phyloP scores from a whole-genome alignment of 2,329 filamentous ascomycete genomes.

The Beauveria brongniartii region DNA sequence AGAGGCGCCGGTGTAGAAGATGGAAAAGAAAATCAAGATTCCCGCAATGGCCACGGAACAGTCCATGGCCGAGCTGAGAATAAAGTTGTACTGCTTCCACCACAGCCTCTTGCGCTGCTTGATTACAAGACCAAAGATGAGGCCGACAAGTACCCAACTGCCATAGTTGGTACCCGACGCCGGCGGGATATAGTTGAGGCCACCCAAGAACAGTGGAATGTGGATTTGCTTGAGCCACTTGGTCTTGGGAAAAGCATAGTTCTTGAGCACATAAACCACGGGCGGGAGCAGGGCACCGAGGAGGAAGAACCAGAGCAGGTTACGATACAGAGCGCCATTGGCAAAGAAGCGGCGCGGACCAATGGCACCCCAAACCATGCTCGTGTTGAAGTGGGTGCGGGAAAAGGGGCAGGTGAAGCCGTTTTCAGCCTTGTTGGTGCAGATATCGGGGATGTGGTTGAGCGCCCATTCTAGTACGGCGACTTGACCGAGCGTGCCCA shows the following conservation, averaged over 20 bases:
- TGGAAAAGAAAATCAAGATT: slow-evolving; percentile 26
- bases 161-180: slow-evolving; percentile 26
- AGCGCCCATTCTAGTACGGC: slow-evolving; percentile 29
- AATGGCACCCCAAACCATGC: slow-evolving; percentile 49
- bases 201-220: slow-evolving; percentile 23
- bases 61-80: slow-evolving; percentile 24
- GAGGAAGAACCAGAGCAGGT: slow-evolving; percentile 46
- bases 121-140: slow-evolving; percentile 20
- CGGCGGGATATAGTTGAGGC: slow-evolving; percentile 25
- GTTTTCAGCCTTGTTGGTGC: slow-evolving; percentile 33
- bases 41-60: slow-evolving; percentile 24
- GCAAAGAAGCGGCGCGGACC: slow-evolving; percentile 49
- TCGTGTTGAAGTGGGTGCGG: slow-evolving; percentile 40
- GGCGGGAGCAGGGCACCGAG: slow-evolving; percentile 41
- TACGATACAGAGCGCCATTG: slow-evolving; percentile 38
- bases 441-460: slow-evolving; percentile 41
- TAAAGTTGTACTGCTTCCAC: slow-evolving; percentile 26
- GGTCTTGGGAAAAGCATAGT: slow-evolving; percentile 17
- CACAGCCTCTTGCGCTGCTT: slow-evolving; percentile 19
- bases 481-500: slow-evolving; percentile 37
- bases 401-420: slow-evolving; percentile 36
- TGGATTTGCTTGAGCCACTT: slow-evolving; percentile 23
- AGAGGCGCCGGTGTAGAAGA: slow-evolving; percentile 23
- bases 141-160: slow-evolving; percentile 23
- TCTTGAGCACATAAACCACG: slow-evolving; percentile 31